phyloP scores from a whole-genome alignment of 1,284 basidiomycete species.

The Trichosporon sp. region DNA sequence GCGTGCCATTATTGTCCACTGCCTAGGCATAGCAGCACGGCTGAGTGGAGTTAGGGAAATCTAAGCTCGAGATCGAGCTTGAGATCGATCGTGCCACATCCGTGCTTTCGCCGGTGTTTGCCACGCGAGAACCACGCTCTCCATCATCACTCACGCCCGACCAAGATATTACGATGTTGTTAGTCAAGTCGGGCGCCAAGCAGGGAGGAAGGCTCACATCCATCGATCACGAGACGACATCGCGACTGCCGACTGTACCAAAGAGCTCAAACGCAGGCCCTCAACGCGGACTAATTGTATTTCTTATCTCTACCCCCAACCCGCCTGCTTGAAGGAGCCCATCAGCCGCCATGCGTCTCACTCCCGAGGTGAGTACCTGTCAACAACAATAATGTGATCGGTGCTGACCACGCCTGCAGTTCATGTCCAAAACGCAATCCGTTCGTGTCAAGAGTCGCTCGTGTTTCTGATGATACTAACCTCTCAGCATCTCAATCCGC shows the following conservation, averaged over 20 bases:
- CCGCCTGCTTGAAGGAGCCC: background rate
- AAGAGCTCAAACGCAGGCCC: background rate
- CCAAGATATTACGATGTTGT: slow-evolving; percentile 1
- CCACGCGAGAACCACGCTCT: background rate
- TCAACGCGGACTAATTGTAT: background rate
- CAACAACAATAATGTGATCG: background rate
- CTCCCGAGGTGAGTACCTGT: slow-evolving; percentile 44
- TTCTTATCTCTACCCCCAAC: background rate
- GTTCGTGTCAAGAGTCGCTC: slow-evolving; percentile 28
- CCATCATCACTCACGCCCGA: background rate
- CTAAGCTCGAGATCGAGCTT: background rate
- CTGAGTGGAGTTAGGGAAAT: background rate
- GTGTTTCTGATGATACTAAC: slow-evolving; percentile 11
- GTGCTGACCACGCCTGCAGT: slow-evolving; percentile 24
- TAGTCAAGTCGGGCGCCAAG: background rate
- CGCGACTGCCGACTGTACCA: background rate
- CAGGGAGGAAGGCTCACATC: background rate
- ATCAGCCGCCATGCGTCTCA: slow-evolving; percentile 43
- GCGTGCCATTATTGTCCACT: background rate
- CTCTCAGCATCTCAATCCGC: slow-evolving; percentile 65
- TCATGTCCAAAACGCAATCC: slow-evolving; percentile 45
- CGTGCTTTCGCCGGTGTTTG: background rate
- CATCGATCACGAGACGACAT: background rate
- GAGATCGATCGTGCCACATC: background rate
- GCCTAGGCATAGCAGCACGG: background rate